Conservation (phyloP, 352 stramenopile genomes). For the Phytophthora capsici region DNA sequence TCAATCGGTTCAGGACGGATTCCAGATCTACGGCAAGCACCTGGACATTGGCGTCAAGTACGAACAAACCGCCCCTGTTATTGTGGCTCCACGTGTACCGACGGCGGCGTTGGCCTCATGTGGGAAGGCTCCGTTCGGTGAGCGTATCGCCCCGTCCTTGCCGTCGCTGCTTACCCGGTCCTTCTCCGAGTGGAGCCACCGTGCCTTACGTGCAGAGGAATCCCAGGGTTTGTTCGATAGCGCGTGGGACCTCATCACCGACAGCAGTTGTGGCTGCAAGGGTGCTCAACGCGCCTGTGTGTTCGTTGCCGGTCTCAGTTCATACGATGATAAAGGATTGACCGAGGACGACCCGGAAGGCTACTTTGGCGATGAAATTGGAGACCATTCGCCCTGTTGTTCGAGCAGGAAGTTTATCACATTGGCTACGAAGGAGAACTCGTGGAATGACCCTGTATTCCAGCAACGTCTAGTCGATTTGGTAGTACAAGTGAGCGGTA, state of each 20-base stretch:
- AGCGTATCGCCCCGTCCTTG: slow-evolving; percentile 29
- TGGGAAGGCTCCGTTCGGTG: slow-evolving; percentile 29
- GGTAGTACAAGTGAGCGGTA: slow-evolving; percentile 42
- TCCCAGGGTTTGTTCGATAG: slow-evolving; percentile 23
- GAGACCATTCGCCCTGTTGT: slow-evolving; percentile 66
- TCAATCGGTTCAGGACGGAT: slow-evolving; percentile 31
- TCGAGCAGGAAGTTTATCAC: slow-evolving; percentile 56
- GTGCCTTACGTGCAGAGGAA: slow-evolving; percentile 26
- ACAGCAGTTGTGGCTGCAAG: slow-evolving; percentile 50
- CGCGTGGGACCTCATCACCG: slow-evolving; percentile 34
- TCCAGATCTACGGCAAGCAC: slow-evolving; percentile 50
- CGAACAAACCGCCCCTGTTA: slow-evolving; percentile 25
- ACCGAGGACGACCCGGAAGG: slow-evolving; percentile 32
- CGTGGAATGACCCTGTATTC: slow-evolving; percentile 49
- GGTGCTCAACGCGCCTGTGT: slow-evolving; percentile 47
- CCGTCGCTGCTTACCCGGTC: slow-evolving; percentile 30
- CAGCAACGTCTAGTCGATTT: slow-evolving; percentile 49
- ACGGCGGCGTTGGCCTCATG: slow-evolving; percentile 24
- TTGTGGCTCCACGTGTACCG: slow-evolving; percentile 23
- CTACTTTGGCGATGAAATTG: slow-evolving; percentile 58
- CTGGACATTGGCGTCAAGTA: slow-evolving; percentile 52
- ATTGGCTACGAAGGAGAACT: slow-evolving; percentile 53
- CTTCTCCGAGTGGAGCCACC: slow-evolving; percentile 30
- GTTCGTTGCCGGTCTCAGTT: slow-evolving; percentile 63
- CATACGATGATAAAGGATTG: slow-evolving; percentile 39